Conservation (phyloP, 176 grass and related monocot species). For the Aegilops sharonensis region DNA sequence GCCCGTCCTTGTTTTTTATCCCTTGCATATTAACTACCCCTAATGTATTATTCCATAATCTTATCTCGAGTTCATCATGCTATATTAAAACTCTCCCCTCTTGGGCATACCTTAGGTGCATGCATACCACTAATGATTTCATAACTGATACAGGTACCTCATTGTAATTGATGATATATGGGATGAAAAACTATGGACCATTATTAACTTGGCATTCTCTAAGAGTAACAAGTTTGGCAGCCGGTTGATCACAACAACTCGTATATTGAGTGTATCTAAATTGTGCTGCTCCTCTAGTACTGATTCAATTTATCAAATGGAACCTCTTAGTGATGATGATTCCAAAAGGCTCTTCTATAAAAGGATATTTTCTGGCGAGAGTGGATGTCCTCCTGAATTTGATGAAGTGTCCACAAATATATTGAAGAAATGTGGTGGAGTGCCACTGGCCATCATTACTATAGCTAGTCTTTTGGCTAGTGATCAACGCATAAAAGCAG, state of each 20-base stretch:
- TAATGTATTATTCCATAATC: too few species aligned
- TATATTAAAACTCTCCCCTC: too few species aligned
- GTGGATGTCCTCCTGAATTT: not conserved
- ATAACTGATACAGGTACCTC: not conserved
- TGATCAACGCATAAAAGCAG: not conserved
- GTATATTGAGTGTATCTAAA: not conserved
- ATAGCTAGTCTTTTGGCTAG: not conserved
- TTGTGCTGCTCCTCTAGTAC: not conserved
- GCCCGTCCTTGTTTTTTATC: too few species aligned
- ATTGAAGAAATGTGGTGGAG: not conserved
- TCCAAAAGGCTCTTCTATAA: not conserved
- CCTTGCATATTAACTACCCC: too few species aligned
- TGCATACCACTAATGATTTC: not conserved
- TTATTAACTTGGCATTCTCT: not conserved
- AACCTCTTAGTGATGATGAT: not conserved
- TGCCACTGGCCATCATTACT: not conserved
- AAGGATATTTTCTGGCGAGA: not conserved
- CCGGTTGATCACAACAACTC: not conserved
- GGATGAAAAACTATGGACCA: not conserved
- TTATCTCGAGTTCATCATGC: too few species aligned
- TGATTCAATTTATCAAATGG: not conserved
- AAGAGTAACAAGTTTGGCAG: not conserved
- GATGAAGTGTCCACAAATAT: not conserved
- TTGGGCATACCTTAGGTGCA: not conserved
- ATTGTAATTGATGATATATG: constrained; percentile 15